Evolutionary conservation across 2,329 filamentous ascomycete species (phyloP), one percentile per base, ranked within the genome.

Genomic region (Metarhizium rileyi): DNA sequence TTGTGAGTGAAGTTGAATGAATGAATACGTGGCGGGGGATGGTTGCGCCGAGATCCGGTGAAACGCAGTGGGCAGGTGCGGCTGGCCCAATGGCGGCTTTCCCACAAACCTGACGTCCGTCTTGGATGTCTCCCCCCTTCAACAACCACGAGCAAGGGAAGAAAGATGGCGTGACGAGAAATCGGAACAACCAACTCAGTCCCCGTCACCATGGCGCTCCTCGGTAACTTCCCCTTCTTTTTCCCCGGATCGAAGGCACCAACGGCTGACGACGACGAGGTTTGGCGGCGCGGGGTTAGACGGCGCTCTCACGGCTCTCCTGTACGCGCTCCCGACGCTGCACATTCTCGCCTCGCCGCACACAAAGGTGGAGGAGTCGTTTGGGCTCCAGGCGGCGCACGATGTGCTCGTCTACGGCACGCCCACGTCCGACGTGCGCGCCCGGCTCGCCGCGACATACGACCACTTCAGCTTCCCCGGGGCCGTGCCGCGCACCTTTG

Each of bases 281-380:
- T n/a, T n/a, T n/a, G n/a, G n/a, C n/a, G n/a, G n/a, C n/a, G n/a
- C n/a, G n/a, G 12, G 18, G 33, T 2, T 10, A 66, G 63, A 66
- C 46, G 14, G 54, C 16, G 30, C 55, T 36, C 51, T 63, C 43
- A 53, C 56, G 27, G 48, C 55, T 23, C 55, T 67, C 42, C 61
- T 70, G 52, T 61, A 82, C 55, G 67, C 83, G 46, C 72, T 90
- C 51, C 85, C 87, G 1, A 65, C 74, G 2, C 49, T 86, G 49
- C 87, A 95, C 66, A 80, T 95, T 49, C 61, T 81, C 53, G 64
- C 82, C 23, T 81, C 90, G 10, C 93, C 93, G 1, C 91, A 94
- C 71, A 96, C 90, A 50, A 98, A 98, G 67, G 93, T 98, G 52
- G 93, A 98, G 67, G 93, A 98, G 68, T 97, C 91, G 0, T 97